Evolutionary conservation across 768 basidiomycete species (phyloP).

Genomic region (Albatrellus ellisii): DNA sequence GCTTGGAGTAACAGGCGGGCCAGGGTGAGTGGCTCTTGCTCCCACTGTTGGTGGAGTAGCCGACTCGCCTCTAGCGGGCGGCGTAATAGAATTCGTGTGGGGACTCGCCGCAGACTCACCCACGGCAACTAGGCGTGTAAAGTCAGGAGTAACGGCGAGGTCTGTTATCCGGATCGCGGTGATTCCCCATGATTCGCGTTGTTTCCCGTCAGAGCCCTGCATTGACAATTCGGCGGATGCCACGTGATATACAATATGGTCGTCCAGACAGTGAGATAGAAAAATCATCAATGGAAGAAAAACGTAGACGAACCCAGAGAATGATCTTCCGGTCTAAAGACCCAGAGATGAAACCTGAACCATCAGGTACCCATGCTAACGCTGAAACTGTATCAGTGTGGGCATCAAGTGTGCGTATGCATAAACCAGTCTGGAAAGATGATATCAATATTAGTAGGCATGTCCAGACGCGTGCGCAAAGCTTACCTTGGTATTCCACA

Average conservation of each 20-base stretch:
- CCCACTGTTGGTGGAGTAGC: slow-evolving; percentile 10
- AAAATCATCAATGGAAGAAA: background rate
- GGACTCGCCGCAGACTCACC: slow-evolving; percentile 42
- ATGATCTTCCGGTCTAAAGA: slow-evolving; percentile 76
- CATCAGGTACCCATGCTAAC: slow-evolving; percentile 80
- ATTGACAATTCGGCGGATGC: slow-evolving; percentile 5
- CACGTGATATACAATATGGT: slow-evolving; percentile 5
- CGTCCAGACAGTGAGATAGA: no score
- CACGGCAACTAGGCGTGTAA: slow-evolving; percentile 71
- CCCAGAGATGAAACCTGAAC: slow-evolving; percentile 80
- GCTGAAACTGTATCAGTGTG: slow-evolving; percentile 81
- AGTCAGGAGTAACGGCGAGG: slow-evolving; percentile 78
- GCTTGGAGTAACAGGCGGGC: slow-evolving; percentile 23
- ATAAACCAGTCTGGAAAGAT: slow-evolving; percentile 51
- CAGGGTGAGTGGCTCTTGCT: slow-evolving; percentile 17
- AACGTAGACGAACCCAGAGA: slow-evolving; percentile 52
- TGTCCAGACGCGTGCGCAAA: slow-evolving; percentile 2
- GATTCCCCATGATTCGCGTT: slow-evolving; percentile 54
- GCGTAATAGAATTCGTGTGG: slow-evolving; percentile 4
- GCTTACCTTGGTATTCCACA: slow-evolving; percentile 82
- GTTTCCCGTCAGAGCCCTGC: slow-evolving; percentile 65
- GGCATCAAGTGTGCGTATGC: slow-evolving; percentile 47
- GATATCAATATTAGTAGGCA: slow-evolving; percentile 7
- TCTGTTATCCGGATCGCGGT: slow-evolving; percentile 75
- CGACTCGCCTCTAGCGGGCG: slow-evolving; percentile 13